phyloP scores from a whole-genome alignment of 768 basidiomycete species.

The Brasilioporus rufonigricans region DNA sequence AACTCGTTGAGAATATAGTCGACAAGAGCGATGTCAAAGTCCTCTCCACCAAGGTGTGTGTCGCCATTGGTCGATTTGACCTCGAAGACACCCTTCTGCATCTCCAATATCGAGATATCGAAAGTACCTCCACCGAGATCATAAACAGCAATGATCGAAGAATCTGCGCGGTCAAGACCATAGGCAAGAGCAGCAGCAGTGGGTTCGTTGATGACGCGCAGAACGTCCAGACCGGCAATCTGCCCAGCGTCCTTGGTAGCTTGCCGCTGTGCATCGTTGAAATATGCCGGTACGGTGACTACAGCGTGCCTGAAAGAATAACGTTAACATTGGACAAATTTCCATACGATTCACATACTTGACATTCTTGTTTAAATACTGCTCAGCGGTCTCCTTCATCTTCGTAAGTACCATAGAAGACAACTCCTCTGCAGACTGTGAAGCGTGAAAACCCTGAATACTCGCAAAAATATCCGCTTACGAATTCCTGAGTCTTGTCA shows the following conservation, averaged over 20 bases:
- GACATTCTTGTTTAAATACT: constrained; percentile 89
- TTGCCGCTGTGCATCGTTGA: constrained; percentile 99
- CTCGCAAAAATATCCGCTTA: constrained; percentile 39
- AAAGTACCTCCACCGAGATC: constrained; percentile 98
- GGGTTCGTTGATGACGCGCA: constrained; percentile 98
- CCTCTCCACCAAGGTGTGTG: constrained; percentile 96
- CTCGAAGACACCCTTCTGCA: constrained; percentile 99
- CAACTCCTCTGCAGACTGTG: constrained; percentile 78
- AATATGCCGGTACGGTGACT: constrained; percentile 96
- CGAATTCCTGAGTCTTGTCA: constrained; percentile 78
- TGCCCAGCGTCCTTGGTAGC: constrained; percentile 98
- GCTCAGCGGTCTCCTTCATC: constrained; percentile 96
- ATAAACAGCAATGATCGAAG: constrained; percentile 94
- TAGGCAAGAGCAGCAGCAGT: constrained; percentile 98
- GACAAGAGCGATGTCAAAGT: constrained; percentile 91
- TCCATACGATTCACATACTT: constrained; percentile 56
- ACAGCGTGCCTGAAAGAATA: constrained; percentile 64
- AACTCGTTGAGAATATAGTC: constrained; percentile 85
- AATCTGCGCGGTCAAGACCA: constrained; percentile 80
- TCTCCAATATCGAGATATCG: constrained; percentile 99
- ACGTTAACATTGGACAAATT: neutral
- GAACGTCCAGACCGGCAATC: constrained; percentile 95
- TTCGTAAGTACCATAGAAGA: constrained; percentile 88
- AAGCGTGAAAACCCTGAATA: constrained; percentile 8
- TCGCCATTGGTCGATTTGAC: constrained; percentile 99